A percentile compares a stretch with the other conserved stretches of the same genome.
Conservation (phyloP, 164 flowering plant species). For the Vitis riparia region DNA sequence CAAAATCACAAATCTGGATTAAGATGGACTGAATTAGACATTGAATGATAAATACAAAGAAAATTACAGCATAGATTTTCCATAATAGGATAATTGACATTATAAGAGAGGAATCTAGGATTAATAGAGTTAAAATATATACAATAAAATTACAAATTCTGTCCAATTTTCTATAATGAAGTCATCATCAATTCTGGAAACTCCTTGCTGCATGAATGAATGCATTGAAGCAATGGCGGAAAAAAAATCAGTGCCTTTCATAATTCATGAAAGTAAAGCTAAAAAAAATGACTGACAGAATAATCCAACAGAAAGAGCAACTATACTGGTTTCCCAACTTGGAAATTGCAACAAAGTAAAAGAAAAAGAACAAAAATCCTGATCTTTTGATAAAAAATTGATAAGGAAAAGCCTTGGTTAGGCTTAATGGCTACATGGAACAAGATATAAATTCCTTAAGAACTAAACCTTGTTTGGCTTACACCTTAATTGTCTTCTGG, state of each 20-base stretch:
- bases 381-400: too few species aligned
- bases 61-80: background rate
- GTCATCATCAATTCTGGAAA: too few species aligned
- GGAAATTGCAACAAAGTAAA: background rate
- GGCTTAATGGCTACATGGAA: too few species aligned
- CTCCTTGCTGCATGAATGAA: background rate
- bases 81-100: background rate
- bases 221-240: too few species aligned
- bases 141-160: too few species aligned
- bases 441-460: background rate
- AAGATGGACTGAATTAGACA: background rate
- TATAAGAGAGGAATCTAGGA: background rate
- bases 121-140: too few species aligned
- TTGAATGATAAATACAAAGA: background rate
- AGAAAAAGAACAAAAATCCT: background rate
- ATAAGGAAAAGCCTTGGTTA: too few species aligned
- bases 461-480: background rate
- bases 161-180: too few species aligned
- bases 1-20: conserved; percentile 40
- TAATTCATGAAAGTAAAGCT: background rate
- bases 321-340: background rate
- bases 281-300: background rate
- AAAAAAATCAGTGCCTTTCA: too few species aligned
- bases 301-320: background rate
- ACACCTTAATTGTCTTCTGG: background rate